Evolutionary conservation across 805 yeast species (phyloP).

Genomic region (Kodamaea fukazawae): DNA sequence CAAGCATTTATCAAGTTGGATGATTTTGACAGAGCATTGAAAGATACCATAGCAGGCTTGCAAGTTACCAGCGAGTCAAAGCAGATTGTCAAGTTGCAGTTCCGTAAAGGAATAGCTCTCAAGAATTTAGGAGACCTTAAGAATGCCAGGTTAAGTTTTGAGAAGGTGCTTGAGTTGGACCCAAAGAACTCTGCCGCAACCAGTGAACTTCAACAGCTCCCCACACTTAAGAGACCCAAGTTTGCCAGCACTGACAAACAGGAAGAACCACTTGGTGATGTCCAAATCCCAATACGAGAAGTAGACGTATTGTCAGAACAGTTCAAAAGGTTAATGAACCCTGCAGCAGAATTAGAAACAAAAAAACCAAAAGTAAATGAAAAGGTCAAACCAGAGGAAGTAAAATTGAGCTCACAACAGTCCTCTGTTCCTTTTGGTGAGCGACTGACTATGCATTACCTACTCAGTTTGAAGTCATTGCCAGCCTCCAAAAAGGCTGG

Average conservation of each 20-base stretch:
- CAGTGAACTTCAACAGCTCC: slow-evolving; percentile 28
- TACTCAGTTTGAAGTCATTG: slow-evolving; percentile 24
- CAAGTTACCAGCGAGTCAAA: slow-evolving; percentile 23
- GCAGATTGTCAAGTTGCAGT: slow-evolving; percentile 47
- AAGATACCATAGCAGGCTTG: slow-evolving; percentile 52
- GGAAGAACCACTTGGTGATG: neutral
- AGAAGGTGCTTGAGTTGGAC: slow-evolving; percentile 40
- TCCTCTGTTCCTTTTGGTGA: slow-evolving; percentile 13
- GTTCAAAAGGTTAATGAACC: slow-evolving; percentile 16
- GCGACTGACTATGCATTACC: slow-evolving; percentile 24
- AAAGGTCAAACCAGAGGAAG: neutral
- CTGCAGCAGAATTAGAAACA: no score
- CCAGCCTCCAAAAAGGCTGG: slow-evolving; percentile 23
- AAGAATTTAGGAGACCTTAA: slow-evolving; percentile 22
- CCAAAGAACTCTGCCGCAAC: slow-evolving; percentile 37
- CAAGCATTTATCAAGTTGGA: slow-evolving; percentile 56
- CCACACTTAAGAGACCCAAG: slow-evolving; percentile 10
- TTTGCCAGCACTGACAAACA: no score
- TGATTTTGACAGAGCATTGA: slow-evolving; percentile 48
- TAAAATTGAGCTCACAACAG: no score
- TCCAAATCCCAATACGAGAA: slow-evolving; percentile 33
- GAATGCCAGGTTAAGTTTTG: slow-evolving; percentile 28
- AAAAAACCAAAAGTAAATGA: neutral
- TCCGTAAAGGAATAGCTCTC: slow-evolving; percentile 48
- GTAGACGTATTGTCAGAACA: slow-evolving; percentile 46